Base-by-base conservation (phyloP, 495 filamentous ascomycete genomes). In the Neurospora sp. region DNA sequence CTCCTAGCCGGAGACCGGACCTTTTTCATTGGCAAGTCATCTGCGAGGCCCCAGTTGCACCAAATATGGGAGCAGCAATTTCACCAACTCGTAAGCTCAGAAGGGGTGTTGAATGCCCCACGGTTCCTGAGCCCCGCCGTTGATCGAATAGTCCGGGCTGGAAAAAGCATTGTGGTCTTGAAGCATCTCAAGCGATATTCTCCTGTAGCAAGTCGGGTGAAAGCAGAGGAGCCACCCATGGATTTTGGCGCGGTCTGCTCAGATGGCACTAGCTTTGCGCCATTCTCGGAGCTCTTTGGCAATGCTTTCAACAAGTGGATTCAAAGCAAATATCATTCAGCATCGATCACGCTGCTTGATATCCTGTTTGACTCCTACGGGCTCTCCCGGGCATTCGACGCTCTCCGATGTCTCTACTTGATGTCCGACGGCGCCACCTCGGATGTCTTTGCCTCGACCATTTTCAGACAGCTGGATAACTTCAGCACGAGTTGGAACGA, bases 161-260 rank as follows among this genome's bases (percentile, higher is more conserved):
- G 96, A 0, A 97, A 98, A 79, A 96, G 90, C 76, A 90, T 94
- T 74, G 89, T 96, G 2, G 92, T 98, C 70, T 81, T 97, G 24
- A 91, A 90, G 39, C 87, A 89, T 39, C 85, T 93, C 70, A 86
- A 83, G 37, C 82, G 82, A 39, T 86, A 85, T 54, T 34, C 28
- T 0, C 54, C 28, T 9, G 28, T 75, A 80, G 69, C 70, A 75
- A 39, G 72, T 70, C 28, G 71, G 72, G 31, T 66, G 54, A 66
- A 66, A 19, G 54, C 54, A 66, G 71, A 74, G 70, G 86, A 86
- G 73, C 79, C 83, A 15, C 82, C 75, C 15, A 78, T 93, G 54
- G 83, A 86, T 28, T 89, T 91, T 72, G 82, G 86, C 6, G 84
- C 83, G n/a, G 83, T 91, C 17, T 90, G 86, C 76, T 79, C 81